Conservation (phyloP, 208 protist genomes). For the Leishmania tarentolae region DNA sequence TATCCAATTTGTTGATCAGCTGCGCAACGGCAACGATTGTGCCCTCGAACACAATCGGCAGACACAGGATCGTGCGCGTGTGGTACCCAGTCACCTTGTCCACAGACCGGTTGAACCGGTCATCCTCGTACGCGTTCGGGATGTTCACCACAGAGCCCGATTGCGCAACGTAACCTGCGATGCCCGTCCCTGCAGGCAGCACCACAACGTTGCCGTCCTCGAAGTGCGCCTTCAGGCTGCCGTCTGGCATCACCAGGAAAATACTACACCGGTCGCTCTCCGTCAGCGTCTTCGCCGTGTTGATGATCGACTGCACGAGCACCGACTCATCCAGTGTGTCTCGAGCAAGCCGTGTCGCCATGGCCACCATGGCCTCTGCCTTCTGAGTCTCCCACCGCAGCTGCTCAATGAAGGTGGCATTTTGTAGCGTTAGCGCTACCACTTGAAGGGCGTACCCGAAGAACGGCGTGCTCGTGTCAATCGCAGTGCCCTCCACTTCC, state of each 20-base stretch:
- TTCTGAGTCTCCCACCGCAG: constrained; percentile 42
- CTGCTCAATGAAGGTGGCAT: constrained; percentile 24
- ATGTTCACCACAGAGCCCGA: constrained; percentile 68
- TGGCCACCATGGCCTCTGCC: constrained; percentile 72
- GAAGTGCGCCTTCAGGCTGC: constrained; percentile 67
- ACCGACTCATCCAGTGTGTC: constrained; percentile 80
- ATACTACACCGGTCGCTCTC: constrained; percentile 78
- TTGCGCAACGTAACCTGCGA: constrained; percentile 70
- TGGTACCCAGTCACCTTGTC: constrained; percentile 75
- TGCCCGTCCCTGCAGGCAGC: constrained; percentile 55
- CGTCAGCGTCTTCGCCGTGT: constrained; percentile 70
- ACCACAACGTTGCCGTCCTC: constrained; percentile 69
- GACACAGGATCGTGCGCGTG: constrained; percentile 75
- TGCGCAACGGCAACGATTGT: constrained; percentile 75
- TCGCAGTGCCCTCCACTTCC: constrained; percentile 22
- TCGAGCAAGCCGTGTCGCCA: constrained; percentile 80
- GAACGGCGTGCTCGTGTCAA: neutral
- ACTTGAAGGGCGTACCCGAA: constrained; percentile 7
- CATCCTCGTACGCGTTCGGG: constrained; percentile 68
- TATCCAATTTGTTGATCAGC: constrained; percentile 80
- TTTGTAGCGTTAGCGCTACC: constrained; percentile 24
- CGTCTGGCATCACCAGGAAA: constrained; percentile 61
- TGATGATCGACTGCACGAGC: constrained; percentile 78
- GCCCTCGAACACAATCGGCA: constrained; percentile 69
- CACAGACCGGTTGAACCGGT: constrained; percentile 66